Evolutionary conservation across 2,329 filamentous ascomycete species (phyloP), one percentile per base, ranked within the genome.

Genomic region (Penicillium sp.): DNA sequence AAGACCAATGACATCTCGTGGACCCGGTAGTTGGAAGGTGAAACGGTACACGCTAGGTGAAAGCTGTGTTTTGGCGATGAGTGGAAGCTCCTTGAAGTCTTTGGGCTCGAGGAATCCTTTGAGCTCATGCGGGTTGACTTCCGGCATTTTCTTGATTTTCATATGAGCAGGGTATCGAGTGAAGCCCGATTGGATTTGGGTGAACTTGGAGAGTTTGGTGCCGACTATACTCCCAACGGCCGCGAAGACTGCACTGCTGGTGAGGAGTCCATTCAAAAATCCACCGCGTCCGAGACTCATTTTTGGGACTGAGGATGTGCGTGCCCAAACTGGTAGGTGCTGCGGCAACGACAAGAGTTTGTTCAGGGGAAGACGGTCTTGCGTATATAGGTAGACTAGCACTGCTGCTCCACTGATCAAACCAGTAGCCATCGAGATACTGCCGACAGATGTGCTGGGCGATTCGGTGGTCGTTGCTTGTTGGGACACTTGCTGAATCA

Each of bases 31-130:
- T 24, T 71, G 65, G 35, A 83, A 82, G 5, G 71, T 66, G 10
- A 81, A 70, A 20, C 72, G 72, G 63, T 75, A 81, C 0, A 66
- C 65, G 36, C 57, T 66, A 0, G 63, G 44, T 1, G 65, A 54
- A 9, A 70, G 44, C 4, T 46, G 39, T 2, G 57, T 53, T 25
- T 67, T 67, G n/a, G 49, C 30, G 14, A 63, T 30, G 1, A 84
- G 68, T 0, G 77, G 75, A 13, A 84, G 70, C 4, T 66, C 64
- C 47, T 77, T 74, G 61, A 77, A 83, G 14, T 69, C 68, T 20
- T 75, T 69, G 0, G 80, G 71, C 33, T 80, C 73, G n/a, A 83
- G 70, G 65, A 79, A 79, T 6, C 79, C 80, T 47, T 70, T 63
- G 48, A 69, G 58, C 50, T 69, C 62, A 24, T 78, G 71, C 3